These are phyloP conservation scores for Chalaropsis ovoidea DNA, from an alignment of 2,329 filamentous ascomycete species.

Conservation along the genomic window DNA sequence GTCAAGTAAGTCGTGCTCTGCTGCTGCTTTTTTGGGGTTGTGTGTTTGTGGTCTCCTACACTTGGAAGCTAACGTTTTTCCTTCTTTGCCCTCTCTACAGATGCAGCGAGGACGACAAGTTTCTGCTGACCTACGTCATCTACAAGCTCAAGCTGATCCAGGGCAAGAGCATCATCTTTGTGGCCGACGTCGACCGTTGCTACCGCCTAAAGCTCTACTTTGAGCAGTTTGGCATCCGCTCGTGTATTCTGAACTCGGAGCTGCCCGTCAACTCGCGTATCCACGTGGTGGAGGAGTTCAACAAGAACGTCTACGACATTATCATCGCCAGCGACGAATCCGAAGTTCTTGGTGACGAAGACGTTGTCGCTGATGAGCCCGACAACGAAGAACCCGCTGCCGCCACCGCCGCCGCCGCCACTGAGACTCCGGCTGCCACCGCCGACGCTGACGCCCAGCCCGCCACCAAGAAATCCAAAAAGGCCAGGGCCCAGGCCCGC, in stretches of 20 bases:
- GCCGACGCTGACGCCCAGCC: slow-evolving; percentile 29
- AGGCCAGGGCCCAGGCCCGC: slow-evolving; percentile 39
- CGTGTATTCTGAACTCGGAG: slow-evolving; percentile 88
- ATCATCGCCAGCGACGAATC: slow-evolving; percentile 93
- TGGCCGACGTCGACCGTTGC: slow-evolving; percentile 74
- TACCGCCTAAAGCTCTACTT: slow-evolving; percentile 91
- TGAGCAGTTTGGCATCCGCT: slow-evolving; percentile 92
- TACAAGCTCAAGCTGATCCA: slow-evolving; percentile 73
- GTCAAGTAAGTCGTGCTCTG: slow-evolving; percentile 48
- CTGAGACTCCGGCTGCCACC: slow-evolving; percentile 25
- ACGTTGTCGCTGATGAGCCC: slow-evolving; percentile 33
- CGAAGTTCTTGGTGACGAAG: slow-evolving; percentile 64
- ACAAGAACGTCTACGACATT: slow-evolving; percentile 92
- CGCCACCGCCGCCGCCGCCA: slow-evolving; percentile 15
- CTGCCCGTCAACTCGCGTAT: slow-evolving; percentile 85
- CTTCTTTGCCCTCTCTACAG: slow-evolving; percentile 35
- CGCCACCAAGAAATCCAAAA: slow-evolving; percentile 27
- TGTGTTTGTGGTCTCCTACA: background rate
- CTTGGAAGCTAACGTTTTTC: slow-evolving; percentile 29
- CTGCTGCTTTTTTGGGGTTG: too few species aligned
- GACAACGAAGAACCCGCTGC: slow-evolving; percentile 31
- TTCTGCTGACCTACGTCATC: slow-evolving; percentile 56
- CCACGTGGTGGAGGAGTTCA: slow-evolving; percentile 95
- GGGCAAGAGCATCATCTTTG: slow-evolving; percentile 66
- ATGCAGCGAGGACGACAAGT: slow-evolving; percentile 94